Percentiles rank a stretch among this genome's conserved stretches.
Evolutionary conservation across 2,329 filamentous ascomycete species (phyloP).

Genomic region (Fusarium anthophilum): DNA sequence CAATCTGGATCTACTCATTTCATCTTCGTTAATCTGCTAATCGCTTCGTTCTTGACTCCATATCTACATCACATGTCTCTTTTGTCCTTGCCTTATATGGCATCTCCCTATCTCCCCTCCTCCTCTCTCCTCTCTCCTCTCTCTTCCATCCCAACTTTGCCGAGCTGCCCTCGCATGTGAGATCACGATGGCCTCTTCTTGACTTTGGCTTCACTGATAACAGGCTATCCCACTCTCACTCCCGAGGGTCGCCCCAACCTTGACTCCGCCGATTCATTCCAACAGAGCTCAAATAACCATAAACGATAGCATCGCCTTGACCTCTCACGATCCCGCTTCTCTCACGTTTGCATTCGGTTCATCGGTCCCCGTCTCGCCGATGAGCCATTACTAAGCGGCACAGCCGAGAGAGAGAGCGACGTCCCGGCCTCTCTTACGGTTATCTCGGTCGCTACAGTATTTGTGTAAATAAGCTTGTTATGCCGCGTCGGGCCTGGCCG

Average conservation of each 20-base stretch:
- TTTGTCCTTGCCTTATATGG: neutral
- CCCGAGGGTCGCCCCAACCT: neutral
- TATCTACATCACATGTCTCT: neutral
- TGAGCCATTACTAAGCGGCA: neutral
- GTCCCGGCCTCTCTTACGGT: neutral
- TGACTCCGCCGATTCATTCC: neutral
- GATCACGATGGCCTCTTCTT: neutral
- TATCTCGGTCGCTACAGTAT: neutral
- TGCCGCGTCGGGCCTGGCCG: neutral
- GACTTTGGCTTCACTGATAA: neutral
- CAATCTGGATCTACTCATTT: neutral
- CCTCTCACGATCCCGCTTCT: neutral
- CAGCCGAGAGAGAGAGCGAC: neutral
- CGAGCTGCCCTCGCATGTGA: neutral
- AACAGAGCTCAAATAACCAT: neutral
- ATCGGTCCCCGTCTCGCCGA: neutral
- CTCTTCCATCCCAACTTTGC: neutral
- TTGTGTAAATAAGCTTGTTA: neutral
- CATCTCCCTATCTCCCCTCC: neutral
- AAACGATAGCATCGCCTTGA: neutral
- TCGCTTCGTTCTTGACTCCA: neutral
- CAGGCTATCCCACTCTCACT: neutral
- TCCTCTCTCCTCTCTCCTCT: too few relatives aligned
- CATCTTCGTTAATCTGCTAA: constrained; percentile 3
- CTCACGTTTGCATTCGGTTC: neutral